Conservation (phyloP, 2,329 filamentous ascomycete species). For the Diaporthe batatas region DNA sequence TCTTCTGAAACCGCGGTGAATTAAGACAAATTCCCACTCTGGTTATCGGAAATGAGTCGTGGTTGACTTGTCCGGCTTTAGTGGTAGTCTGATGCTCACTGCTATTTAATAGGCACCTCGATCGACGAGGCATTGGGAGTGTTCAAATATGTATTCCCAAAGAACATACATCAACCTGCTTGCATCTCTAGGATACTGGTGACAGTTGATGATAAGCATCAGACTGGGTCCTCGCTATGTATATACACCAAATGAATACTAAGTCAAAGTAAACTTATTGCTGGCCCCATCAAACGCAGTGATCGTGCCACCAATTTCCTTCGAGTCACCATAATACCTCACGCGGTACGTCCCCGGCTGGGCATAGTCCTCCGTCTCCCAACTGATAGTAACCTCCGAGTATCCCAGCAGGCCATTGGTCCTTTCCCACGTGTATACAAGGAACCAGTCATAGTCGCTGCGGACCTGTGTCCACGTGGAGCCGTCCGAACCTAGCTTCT, state of each 20-base stretch:
- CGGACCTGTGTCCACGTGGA: conserved; percentile 74
- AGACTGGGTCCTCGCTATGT: not conserved
- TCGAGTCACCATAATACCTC: conserved; percentile 85
- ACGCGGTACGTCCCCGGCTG: conserved; percentile 78
- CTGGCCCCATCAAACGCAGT: conserved; percentile 67
- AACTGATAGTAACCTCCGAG: conserved; percentile 81
- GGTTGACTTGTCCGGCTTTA: not conserved
- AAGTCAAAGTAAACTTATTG: conserved; percentile 48
- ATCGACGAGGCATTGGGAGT: not conserved
- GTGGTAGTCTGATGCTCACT: not conserved
- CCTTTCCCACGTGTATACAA: conserved; percentile 84
- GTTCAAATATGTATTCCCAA: no score
- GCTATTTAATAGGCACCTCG: not conserved
- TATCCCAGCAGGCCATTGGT: conserved; percentile 78
- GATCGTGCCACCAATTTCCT: conserved; percentile 72
- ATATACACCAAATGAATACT: conserved; percentile 6
- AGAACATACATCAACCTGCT: not conserved
- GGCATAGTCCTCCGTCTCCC: conserved; percentile 77
- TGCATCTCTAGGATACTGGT: not conserved
- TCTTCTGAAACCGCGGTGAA: not conserved
- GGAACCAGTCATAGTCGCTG: conserved; percentile 85
- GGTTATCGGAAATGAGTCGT: no score
- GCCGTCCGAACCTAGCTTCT: conserved; percentile 63
- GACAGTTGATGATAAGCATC: not conserved
- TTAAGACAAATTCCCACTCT: no score